Conservation (phyloP, 495 filamentous ascomycete species). For the Aspergillus bridgeri region DNA sequence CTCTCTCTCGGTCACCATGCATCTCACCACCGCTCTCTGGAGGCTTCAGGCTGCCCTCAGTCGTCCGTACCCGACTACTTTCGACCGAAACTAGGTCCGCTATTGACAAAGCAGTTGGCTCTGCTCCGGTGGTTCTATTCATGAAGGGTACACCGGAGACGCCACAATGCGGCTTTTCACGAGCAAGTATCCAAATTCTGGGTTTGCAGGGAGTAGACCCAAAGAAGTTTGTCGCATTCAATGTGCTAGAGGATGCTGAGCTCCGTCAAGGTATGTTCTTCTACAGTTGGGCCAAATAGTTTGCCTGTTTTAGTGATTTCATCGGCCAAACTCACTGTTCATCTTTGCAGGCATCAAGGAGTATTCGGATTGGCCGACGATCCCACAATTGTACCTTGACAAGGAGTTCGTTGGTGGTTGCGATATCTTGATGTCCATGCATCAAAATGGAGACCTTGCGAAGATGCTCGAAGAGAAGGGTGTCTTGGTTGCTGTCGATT, state of each 20-base stretch:
- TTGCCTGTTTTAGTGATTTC: not conserved
- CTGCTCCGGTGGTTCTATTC: slow-evolving; percentile 90
- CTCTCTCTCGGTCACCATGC: slow-evolving; percentile 29
- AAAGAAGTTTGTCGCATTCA: slow-evolving; percentile 93
- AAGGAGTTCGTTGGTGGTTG: slow-evolving; percentile 97
- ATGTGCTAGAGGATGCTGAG: slow-evolving; percentile 88
- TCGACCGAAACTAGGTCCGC: slow-evolving; percentile 72
- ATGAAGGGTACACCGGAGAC: slow-evolving; percentile 98
- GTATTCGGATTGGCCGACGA: slow-evolving; percentile 98
- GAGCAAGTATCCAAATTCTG: slow-evolving; percentile 91
- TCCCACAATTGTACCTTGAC: slow-evolving; percentile 91
- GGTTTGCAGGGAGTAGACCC: slow-evolving; percentile 94
- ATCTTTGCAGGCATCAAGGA: slow-evolving; percentile 85
- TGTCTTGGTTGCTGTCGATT: slow-evolving; percentile 62
- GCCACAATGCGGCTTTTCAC: slow-evolving; percentile 97
- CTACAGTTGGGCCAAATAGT: not conserved
- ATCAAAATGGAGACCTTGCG: slow-evolving; percentile 90
- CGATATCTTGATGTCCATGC: slow-evolving; percentile 96
- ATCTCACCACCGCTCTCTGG: slow-evolving; percentile 24
- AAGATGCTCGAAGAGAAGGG: slow-evolving; percentile 88
- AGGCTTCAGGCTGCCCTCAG: slow-evolving; percentile 30
- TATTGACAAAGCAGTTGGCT: slow-evolving; percentile 81
- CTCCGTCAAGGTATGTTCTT: slow-evolving; percentile 69
- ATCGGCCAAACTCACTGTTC: slow-evolving; percentile 1
- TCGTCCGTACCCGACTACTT: slow-evolving; percentile 57